Base-by-base conservation (phyloP, 176 grass and related monocot genomes). In the Ampelocalamus luodianensis region DNA sequence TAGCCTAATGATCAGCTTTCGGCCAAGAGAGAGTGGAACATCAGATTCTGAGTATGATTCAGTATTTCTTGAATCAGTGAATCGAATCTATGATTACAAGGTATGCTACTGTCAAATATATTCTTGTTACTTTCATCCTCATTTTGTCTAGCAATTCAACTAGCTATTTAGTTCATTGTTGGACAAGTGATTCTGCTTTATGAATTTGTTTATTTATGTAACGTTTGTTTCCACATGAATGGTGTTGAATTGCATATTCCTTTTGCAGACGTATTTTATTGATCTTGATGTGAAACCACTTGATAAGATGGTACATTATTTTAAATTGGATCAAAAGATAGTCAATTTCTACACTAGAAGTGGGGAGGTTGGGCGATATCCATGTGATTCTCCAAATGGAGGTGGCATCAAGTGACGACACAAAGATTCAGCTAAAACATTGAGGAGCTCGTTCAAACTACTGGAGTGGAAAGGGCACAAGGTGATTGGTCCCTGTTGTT, bases 271-370 rank as follows among this genome's bases (percentile, higher is more conserved):
- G 7, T 85, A 85, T 83, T 95, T 95, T 58, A 76, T 98, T 82
- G 93, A 95, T 78, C 83, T 98, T 10, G 96, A 95, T 86, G 85
- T 95, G 80, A 98, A 98, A 83, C 93, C 93, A 89, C 83, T 95
- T 37, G 70, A 85, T 85, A 95, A 95, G 74, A 98, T 95, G 87
- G 59, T 65, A 26, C 64, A 92, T 77, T 93, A 98, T 68, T 92
- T 92, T 45, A 72, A 93, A 66, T 55, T 95, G 43, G 93, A 93
- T 78, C 85, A 92, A 37, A 93, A 93, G 85, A 90, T 98, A 74
- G 93, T 95, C 65, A 87, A 86, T 27, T 90, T 90, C 48, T 98
- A 98, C 75, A 93, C 62, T 66, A 84, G 49, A 75, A 94, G 56
- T 74, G 72, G 65, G 23, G 72, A 86, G 6, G 37, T 27, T 17